Conservation (phyloP, 2,329 filamentous ascomycete genomes). For the Colletotrichum sp. region DNA sequence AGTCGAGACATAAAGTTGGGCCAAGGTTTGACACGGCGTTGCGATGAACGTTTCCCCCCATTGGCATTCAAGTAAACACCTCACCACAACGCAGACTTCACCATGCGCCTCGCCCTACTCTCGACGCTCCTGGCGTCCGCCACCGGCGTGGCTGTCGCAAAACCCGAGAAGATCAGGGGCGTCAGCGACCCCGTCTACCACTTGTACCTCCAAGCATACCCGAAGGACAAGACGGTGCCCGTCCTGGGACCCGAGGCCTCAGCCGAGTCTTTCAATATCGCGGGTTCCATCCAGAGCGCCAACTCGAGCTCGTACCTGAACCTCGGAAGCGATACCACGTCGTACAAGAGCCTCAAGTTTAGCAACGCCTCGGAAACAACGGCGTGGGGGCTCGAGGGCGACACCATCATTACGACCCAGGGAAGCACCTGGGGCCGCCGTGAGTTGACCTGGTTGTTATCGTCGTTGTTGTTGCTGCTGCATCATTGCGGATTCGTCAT, state of each 20-base stretch:
- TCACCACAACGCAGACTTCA: background rate
- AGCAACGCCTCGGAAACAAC: slow-evolving; percentile 43
- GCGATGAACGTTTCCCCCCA: too few species aligned
- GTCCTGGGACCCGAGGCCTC: slow-evolving; percentile 56
- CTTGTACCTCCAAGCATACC: slow-evolving; percentile 53
- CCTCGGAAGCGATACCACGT: slow-evolving; percentile 46
- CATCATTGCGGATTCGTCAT: background rate
- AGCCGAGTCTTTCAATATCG: slow-evolving; percentile 54
- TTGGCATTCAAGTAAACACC: background rate
- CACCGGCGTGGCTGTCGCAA: slow-evolving; percentile 30
- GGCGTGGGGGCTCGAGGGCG: slow-evolving; percentile 54
- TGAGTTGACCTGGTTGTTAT: slow-evolving; percentile 21
- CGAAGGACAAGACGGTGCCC: slow-evolving; percentile 46
- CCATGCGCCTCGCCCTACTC: slow-evolving; percentile 17
- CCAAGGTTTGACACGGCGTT: background rate
- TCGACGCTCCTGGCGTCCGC: background rate
- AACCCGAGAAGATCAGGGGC: slow-evolving; percentile 53
- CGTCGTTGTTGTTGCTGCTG: background rate
- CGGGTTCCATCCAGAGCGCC: slow-evolving; percentile 50
- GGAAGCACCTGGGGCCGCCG: slow-evolving; percentile 48
- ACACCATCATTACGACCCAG: slow-evolving; percentile 47
- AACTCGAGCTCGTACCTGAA: slow-evolving; percentile 54
- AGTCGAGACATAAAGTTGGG: background rate
- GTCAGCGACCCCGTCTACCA: slow-evolving; percentile 56
- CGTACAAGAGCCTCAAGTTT: slow-evolving; percentile 57